Conservation (phyloP, 345 rosid genomes). For the Acer yangbiense region DNA sequence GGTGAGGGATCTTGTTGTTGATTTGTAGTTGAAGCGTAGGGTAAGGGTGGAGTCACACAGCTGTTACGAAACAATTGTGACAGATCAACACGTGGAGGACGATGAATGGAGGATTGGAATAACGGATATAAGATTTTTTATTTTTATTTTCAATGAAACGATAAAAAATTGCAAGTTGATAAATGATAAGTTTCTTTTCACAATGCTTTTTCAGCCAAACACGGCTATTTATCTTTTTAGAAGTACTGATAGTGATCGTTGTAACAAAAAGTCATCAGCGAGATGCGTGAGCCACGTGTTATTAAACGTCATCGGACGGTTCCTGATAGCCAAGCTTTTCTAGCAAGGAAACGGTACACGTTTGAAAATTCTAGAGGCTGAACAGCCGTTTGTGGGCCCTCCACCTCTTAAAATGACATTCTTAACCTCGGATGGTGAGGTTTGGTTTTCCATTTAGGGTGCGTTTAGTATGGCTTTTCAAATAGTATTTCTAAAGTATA, state of each 20-base stretch:
- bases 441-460: no score
- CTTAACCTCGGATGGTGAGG: neutral
- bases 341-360: neutral
- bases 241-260: neutral
- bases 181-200: neutral
- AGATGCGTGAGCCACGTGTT: constrained; percentile 12
- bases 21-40: neutral
- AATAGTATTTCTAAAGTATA: no score
- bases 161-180: no score
- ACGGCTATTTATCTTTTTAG: neutral
- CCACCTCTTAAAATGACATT: neutral
- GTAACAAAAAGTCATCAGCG: neutral
- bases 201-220: neutral
- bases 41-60: constrained; percentile 19
- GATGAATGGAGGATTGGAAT: constrained; percentile 6
- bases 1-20: neutral
- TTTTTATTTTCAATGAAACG: no score
- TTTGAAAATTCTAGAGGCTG: neutral
- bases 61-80: constrained; percentile 25
- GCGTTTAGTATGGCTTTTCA: no score
- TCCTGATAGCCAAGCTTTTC: neutral
- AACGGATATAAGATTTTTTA: neutral
- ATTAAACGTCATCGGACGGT: neutral
- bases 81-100: constrained; percentile 37
- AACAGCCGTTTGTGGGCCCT: neutral